A percentile compares a stretch with the other conserved stretches of the same genome.
These are phyloP conservation scores for Boletus insuetus DNA, from an alignment of 768 basidiomycete species.

Conservation along the genomic window DNA sequence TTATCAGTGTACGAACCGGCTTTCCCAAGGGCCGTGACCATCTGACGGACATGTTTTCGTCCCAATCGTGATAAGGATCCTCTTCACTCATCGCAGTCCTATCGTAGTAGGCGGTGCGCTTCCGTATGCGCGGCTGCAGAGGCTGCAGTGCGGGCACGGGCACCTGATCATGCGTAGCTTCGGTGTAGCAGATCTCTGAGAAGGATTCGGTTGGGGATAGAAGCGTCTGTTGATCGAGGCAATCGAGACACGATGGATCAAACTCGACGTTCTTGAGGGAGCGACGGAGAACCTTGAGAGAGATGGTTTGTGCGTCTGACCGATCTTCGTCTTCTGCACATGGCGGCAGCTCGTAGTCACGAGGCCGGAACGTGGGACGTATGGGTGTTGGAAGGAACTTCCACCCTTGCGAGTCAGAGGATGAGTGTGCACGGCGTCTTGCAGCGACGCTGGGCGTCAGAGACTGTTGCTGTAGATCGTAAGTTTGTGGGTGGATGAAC, in stretches of 20 bases:
- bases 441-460: constrained; percentile 6
- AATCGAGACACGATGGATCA: constrained; percentile 40
- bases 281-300: constrained; percentile 33
- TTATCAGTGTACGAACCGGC: constrained; percentile 16
- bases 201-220: constrained; percentile 40
- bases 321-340: constrained; percentile 29
- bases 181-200: constrained; percentile 42
- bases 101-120: constrained; percentile 25
- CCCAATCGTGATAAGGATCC: constrained; percentile 35
- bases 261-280: constrained; percentile 37
- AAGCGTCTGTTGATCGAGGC: constrained; percentile 43
- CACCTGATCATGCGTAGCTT: constrained; percentile 35
- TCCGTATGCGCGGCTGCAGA: constrained; percentile 34
- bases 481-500: not conserved
- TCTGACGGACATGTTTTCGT: constrained; percentile 34
- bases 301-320: constrained; percentile 26
- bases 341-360: constrained; percentile 31
- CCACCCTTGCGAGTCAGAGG: constrained; percentile 34
- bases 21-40: constrained; percentile 7
- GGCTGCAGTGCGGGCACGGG: constrained; percentile 30
- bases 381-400: constrained; percentile 32
- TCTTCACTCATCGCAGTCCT: constrained; percentile 35
- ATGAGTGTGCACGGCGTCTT: constrained; percentile 32
- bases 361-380: constrained; percentile 34
- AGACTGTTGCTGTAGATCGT: constrained; percentile 14